A percentile compares a stretch with the other conserved stretches of the same genome.
phyloP scores from a whole-genome alignment of 768 basidiomycete genomes.

The Leucogyrophana mollusca region DNA sequence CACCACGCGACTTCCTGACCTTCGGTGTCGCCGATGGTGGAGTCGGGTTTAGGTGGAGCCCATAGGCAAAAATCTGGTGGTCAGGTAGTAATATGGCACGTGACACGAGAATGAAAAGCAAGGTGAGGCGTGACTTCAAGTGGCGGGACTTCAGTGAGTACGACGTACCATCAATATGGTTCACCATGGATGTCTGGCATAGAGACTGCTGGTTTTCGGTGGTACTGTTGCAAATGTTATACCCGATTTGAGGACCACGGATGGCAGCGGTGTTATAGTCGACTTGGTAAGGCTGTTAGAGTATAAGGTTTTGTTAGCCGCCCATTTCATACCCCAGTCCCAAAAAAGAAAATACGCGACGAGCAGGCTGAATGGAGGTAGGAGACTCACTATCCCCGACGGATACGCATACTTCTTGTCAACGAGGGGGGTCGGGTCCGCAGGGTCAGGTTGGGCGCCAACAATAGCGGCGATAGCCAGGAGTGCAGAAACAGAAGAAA shows the following conservation, averaged over 20 bases:
- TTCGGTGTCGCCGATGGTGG: slow-evolving; percentile 64
- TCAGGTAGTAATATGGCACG: slow-evolving; percentile 6
- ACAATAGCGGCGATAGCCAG: slow-evolving; percentile 30
- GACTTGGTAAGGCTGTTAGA: slow-evolving; percentile 53
- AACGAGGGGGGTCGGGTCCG: slow-evolving; percentile 46
- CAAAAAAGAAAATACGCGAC: too few relatives aligned
- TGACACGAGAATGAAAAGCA: slow-evolving; percentile 1
- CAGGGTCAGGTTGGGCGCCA: slow-evolving; percentile 34
- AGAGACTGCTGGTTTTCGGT: slow-evolving; percentile 59
- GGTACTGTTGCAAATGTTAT: slow-evolving; percentile 67
- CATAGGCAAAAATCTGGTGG: slow-evolving; percentile 77
- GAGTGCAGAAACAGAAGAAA: slow-evolving; percentile 37
- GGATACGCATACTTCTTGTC: slow-evolving; percentile 46
- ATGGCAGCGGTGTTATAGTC: slow-evolving; percentile 35
- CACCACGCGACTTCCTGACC: slow-evolving; percentile 76
- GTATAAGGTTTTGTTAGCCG: too few relatives aligned
- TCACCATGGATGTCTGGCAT: slow-evolving; percentile 71
- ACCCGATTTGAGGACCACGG: slow-evolving; percentile 62
- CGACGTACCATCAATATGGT: slow-evolving; percentile 49
- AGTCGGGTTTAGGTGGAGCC: slow-evolving; percentile 51
- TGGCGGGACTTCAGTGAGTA: too few relatives aligned
- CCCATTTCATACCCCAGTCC: too few relatives aligned
- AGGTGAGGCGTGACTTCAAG: too few relatives aligned
- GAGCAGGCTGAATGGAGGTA: not conserved
- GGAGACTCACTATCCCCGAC: slow-evolving; percentile 36